Conservation (phyloP, 345 rosid species). For the Pistacia atlantica region DNA sequence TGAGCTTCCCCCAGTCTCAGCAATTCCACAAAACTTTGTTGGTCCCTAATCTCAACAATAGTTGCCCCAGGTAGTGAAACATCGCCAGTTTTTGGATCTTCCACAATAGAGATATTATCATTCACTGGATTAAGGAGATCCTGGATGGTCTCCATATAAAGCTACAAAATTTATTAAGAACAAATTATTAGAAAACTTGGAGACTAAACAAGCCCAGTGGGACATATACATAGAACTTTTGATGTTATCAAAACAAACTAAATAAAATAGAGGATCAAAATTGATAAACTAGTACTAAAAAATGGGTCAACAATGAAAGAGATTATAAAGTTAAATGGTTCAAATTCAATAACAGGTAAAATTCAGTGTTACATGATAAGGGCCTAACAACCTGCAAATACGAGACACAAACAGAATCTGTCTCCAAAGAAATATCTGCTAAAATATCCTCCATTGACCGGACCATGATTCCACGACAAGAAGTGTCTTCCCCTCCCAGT, state of each 20-base stretch:
- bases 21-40: constrained; percentile 72
- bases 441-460: constrained; percentile 96
- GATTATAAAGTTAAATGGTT: background rate
- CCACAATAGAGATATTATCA: constrained; percentile 90
- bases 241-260: background rate
- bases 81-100: constrained; percentile 96
- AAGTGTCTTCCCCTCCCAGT: constrained; percentile 87
- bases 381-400: constrained; percentile 76
- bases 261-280: background rate
- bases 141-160: constrained; percentile 97
- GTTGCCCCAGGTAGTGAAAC: constrained; percentile 94
- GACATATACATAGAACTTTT: background rate
- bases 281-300: constrained; percentile 3
- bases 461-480: constrained; percentile 99
- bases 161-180: constrained; percentile 45
- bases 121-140: constrained; percentile 92
- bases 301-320: background rate
- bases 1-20: constrained; percentile 88
- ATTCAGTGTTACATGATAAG: background rate
- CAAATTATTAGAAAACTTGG: constrained; percentile 4
- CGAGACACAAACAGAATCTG: constrained; percentile 81
- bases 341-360: background rate
- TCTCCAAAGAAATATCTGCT: constrained; percentile 61
- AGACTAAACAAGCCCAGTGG: background rate
- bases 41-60: constrained; percentile 76